These are phyloP conservation scores for Lachnellula occidentalis DNA, from an alignment of 2,329 filamentous ascomycete species.

Conservation along the genomic window DNA sequence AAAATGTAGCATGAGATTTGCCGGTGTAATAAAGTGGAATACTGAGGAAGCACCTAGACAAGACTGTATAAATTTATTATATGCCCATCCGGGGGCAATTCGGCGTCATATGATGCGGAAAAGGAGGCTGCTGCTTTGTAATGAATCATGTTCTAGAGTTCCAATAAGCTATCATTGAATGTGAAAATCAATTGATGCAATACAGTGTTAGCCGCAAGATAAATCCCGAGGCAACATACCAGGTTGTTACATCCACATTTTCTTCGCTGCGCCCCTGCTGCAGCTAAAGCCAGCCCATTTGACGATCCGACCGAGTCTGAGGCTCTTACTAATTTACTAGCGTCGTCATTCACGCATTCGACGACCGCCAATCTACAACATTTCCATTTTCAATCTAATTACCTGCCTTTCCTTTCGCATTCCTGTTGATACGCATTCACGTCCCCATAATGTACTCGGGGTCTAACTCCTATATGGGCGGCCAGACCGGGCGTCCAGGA, in stretches of 20 bases:
- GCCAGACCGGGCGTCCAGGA: slow-evolving; percentile 68
- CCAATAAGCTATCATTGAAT: not conserved
- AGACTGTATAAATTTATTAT: not conserved
- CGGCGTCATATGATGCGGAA: not conserved
- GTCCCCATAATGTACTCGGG: slow-evolving; percentile 71
- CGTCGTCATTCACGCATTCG: no score
- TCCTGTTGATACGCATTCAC: slow-evolving; percentile 18
- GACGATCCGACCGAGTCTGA: not conserved
- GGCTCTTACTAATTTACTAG: no score
- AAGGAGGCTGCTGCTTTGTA: not conserved
- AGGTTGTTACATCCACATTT: not conserved
- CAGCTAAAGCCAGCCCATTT: no score
- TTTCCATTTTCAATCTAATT: slow-evolving; percentile 3
- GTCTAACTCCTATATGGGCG: slow-evolving; percentile 80
- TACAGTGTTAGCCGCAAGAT: no score
- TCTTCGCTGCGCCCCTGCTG: not conserved
- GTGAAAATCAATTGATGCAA: no score
- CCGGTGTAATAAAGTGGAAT: not conserved
- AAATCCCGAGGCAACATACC: not conserved
- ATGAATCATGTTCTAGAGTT: not conserved
- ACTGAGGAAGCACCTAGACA: not conserved
- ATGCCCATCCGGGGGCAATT: not conserved
- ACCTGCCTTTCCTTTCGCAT: slow-evolving; percentile 4
- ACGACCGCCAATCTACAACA: not conserved
- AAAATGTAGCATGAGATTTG: not conserved